Percentiles rank a stretch among this genome's conserved stretches.
Evolutionary conservation across 2,329 filamentous ascomycete genomes (phyloP).

Genomic region (Talaromyces sp.): DNA sequence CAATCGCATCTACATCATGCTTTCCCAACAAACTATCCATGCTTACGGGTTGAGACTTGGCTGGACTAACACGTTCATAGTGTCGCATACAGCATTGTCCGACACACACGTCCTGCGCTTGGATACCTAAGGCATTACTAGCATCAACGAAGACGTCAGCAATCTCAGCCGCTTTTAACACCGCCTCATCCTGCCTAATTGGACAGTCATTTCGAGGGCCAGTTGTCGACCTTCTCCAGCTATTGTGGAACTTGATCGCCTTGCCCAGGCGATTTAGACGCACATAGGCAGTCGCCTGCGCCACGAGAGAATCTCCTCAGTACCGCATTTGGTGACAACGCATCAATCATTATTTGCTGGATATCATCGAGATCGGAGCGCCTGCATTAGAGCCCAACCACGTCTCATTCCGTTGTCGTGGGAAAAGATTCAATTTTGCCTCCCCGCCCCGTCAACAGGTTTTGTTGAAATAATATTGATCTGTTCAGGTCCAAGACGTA

Average conservation of each 20-base stretch:
- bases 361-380: conserved; percentile 34
- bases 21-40: neutral
- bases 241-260: conserved; percentile 17
- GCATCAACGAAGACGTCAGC: conserved; percentile 6
- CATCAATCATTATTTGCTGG: conserved; percentile 32
- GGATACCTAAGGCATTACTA: conserved; percentile 11
- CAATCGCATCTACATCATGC: conserved; percentile 2
- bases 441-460: neutral
- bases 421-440: conserved; percentile 16
- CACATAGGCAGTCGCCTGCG: conserved; percentile 24
- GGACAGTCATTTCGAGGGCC: conserved; percentile 1
- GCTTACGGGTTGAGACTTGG: neutral
- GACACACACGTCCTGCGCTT: neutral
- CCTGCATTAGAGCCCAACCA: conserved; percentile 48
- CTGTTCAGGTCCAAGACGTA: neutral
- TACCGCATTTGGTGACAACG: conserved; percentile 39
- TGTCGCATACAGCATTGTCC: conserved; percentile 21
- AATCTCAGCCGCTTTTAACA: conserved; percentile 23
- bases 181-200: conserved; percentile 28
- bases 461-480: neutral
- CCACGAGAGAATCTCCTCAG: conserved; percentile 25
- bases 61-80: conserved; percentile 21
- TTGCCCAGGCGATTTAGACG: conserved; percentile 24
- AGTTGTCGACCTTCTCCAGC: conserved; percentile 7
- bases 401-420: conserved; percentile 33